Base-by-base conservation (phyloP, 345 rosid genomes). In the Aurinia saxatilis region DNA sequence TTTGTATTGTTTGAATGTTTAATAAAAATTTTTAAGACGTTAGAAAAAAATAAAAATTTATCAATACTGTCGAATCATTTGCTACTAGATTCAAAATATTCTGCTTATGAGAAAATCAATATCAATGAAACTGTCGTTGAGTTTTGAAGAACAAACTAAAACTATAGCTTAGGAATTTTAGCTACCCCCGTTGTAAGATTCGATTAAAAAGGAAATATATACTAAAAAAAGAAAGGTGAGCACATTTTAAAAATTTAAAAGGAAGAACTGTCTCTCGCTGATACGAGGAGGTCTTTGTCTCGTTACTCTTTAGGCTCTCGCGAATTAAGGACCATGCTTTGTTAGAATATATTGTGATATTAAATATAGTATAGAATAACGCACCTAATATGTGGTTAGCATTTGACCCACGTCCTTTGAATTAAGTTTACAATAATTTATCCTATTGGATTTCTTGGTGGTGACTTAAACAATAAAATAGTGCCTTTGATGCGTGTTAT, bases 241-340 rank as follows among this genome's bases (percentile, higher is more conserved):
- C 62, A 36, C 18, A 62, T 10, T 57, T n/a, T 23, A 29, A 30
- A 61, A 53, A 10, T 25, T 11, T 18, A 37, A 69, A 61, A 53
- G 25, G 31, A 12, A 51, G 41, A 31, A 41, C 40, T 47, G 68
- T 70, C 58, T 33, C 63, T 48, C 58, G 46, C 64, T 15, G 17
- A 71, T 49, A 47, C 54, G 55, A 57, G 58, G 70, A 50, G 70
- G 70, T 56, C 75, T 40, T 39, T 70, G 23, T 62, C 74, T 19
- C 63, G 2, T 21, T 21, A 21, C 25, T 21, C 25, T 21, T 47
- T 38, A 55, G 58, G 45, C 31, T 33, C 12, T 71, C 58, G 29
- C 46, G 40, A 42, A 39, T 57, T 39, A 63, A 56, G 39, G 65
- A 63, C 75, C 47, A 71, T 71, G 48, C 70, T 37, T 63, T 71